phyloP scores from a whole-genome alignment of 2,329 filamentous ascomycete species.

The Nemania diffusa region DNA sequence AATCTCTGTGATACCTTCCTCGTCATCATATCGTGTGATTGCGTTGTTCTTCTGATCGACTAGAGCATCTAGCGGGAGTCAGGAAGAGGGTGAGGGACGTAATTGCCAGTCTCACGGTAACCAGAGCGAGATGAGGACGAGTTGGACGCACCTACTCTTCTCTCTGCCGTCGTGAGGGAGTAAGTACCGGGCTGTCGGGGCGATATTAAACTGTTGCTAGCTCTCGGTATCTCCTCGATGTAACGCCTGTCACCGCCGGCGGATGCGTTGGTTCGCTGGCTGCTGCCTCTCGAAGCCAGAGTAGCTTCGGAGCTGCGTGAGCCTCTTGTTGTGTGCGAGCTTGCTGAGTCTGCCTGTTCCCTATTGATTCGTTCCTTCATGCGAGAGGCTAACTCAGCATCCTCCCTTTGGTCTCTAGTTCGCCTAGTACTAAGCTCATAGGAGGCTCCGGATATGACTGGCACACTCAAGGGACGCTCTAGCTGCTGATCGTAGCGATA shows the following conservation, averaged over 20 bases:
- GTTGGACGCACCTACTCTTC: background rate
- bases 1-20: background rate
- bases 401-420: conserved; percentile 17
- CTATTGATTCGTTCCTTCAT: conserved; percentile 36
- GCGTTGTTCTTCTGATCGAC: conserved; percentile 2
- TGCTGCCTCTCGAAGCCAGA: conserved; percentile 16
- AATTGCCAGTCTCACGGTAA: conserved; percentile 27
- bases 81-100: conserved; percentile 30
- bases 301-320: conserved; percentile 27
- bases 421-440: background rate
- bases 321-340: conserved; percentile 23
- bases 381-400: conserved; percentile 19
- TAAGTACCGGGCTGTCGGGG: conserved; percentile 27
- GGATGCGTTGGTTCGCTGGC: conserved; percentile 2
- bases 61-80: conserved; percentile 17
- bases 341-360: conserved; percentile 19
- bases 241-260: conserved; percentile 25
- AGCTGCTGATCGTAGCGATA: conserved; percentile 23
- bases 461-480: no score
- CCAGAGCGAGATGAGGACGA: conserved; percentile 21
- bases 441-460: conserved; percentile 13
- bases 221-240: conserved; percentile 29
- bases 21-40: background rate
- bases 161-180: conserved; percentile 27
- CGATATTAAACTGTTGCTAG: conserved; percentile 19